These are phyloP conservation scores for Aspergillus asperescens DNA, from an alignment of 495 filamentous ascomycete genomes.

Conservation along the genomic window DNA sequence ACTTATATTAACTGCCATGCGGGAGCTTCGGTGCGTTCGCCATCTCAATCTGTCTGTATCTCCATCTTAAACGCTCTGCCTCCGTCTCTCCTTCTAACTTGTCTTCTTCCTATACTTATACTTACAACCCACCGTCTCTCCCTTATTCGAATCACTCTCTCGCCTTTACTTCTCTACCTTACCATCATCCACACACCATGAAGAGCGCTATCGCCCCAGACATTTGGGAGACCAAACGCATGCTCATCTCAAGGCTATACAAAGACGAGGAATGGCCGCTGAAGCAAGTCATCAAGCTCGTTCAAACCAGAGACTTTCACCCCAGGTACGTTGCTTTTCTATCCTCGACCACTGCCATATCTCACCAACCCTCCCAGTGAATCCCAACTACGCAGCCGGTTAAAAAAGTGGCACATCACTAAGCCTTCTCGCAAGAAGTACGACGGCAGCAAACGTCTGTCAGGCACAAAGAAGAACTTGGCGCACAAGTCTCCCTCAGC, in stretches of 20 bases:
- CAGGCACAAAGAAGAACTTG: neutral
- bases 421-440: constrained; percentile 16
- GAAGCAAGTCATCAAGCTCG: constrained; percentile 16
- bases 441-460: neutral
- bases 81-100: neutral
- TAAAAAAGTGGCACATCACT: constrained; percentile 19
- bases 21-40: too few species aligned
- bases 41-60: too few species aligned
- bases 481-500: neutral
- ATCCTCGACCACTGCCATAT: neutral
- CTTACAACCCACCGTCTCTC: neutral
- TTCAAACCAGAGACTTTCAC: constrained; percentile 10
- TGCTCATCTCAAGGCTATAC: constrained; percentile 14
- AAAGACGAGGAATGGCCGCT: constrained; percentile 18
- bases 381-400: constrained; percentile 8
- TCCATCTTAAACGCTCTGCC: too few species aligned
- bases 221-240: constrained; percentile 15
- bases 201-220: constrained; percentile 10
- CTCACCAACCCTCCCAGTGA: constrained; percentile 2
- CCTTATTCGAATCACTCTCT: neutral
- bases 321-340: constrained; percentile 3
- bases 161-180: neutral
- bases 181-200: constrained; percentile 3
- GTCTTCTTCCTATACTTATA: neutral
- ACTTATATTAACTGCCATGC: too few species aligned